These are phyloP conservation scores for Begonia masoniana DNA, from an alignment of 306 rosid species.

Conservation along the genomic window DNA sequence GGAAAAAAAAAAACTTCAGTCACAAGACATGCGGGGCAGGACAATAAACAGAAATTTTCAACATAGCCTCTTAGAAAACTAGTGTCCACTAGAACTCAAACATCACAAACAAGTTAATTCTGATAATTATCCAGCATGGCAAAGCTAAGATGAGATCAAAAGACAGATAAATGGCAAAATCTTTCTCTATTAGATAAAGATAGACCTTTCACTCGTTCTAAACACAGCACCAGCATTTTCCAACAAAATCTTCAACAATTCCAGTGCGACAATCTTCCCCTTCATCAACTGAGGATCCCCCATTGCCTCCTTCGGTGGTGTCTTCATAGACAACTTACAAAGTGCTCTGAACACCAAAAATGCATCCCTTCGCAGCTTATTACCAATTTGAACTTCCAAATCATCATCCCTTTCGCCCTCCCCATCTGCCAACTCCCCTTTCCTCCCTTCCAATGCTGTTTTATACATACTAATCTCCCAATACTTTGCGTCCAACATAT, in stretches of 20 bases:
- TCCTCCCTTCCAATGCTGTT: conserved; percentile 95
- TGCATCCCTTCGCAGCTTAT: conserved; percentile 89
- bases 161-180: not conserved
- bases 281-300: conserved; percentile 82
- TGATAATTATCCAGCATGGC: too few relatives aligned
- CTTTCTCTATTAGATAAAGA: not conserved
- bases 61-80: too few relatives aligned
- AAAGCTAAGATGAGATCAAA: not conserved
- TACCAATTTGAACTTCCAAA: conserved; percentile 98
- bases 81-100: too few relatives aligned
- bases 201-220: conserved; percentile 94
- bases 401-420: conserved; percentile 91
- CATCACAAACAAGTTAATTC: too few relatives aligned
- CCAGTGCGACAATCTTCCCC: conserved; percentile 96
- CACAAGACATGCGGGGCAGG: too few relatives aligned
- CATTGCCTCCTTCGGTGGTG: conserved; percentile 85
- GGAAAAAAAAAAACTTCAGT: too few relatives aligned
- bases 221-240: conserved; percentile 99
- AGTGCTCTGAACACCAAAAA: conserved; percentile 95
- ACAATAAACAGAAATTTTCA: too few relatives aligned
- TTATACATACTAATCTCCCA: conserved; percentile 99
- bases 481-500: conserved; percentile 97
- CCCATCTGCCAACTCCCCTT: conserved; percentile 86
- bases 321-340: conserved; percentile 93
- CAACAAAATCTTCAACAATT: conserved; percentile 84